Base-by-base conservation (phyloP, 2,329 filamentous ascomycete species). In the Emydomyces testavorans region DNA sequence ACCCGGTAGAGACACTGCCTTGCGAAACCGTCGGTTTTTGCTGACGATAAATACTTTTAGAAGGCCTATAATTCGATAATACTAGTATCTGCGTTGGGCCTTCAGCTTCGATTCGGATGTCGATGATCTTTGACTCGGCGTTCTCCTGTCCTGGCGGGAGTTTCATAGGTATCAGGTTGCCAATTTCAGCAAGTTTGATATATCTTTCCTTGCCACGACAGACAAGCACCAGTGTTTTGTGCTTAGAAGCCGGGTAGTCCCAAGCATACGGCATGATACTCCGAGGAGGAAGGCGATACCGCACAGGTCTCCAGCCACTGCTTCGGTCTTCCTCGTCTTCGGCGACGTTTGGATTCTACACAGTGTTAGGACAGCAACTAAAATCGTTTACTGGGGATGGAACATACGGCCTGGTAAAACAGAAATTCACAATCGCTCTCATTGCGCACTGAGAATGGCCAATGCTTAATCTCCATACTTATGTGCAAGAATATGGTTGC, bases 201-300 rank as follows among this genome's bases (percentile, higher is more conserved):
- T 95, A 87, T 24, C 92, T 77, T 62, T 95, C 88, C 60, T 83
- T 86, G 52, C 81, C 80, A 58, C 82, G 80, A 6, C 82, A 83
- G 46, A 74, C 81, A 60, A 98, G 79, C 42, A 96, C 80, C 32
- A 98, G 78, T 62, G 95, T 92, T 59, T 92, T 94, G 68, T 86
- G 83, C 68, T 94, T 95, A n/a, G 88, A 89, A 1, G 92, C 90
- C 1, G 92, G 93, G 67, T 94, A 98, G 62, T 98, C 93, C 92
- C 92, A 98, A 1, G 92, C 90, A 60, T 98, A 98, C 0, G 93
- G 92, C 92, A 98, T 98, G 65, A 98, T 95, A 65, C 90, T 96
- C 51, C 92, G 77, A 10, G 90, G 82, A 1, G 93, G 93, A 24
- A 98, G 73, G 26, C 90, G 83, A 67, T 98, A 98, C 46, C 87